Evolutionary conservation across 768 basidiomycete genomes (phyloP), one percentile per base, ranked within the genome.

Genomic region (Russula virescens): DNA sequence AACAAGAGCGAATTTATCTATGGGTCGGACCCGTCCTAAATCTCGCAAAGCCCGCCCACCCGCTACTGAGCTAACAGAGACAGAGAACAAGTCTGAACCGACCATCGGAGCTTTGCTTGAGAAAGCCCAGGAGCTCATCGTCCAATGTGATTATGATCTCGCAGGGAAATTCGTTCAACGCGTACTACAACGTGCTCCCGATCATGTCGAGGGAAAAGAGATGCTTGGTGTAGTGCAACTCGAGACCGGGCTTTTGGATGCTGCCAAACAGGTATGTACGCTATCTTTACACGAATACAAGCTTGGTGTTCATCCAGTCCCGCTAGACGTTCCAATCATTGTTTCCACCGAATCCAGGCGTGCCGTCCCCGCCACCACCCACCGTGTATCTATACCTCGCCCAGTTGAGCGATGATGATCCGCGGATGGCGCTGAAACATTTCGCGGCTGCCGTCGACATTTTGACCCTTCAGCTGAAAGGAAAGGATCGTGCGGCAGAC

Each of bases 361-460:
- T 85, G 19, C 81, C 86, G 40, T 72, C 79, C 19, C 75, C 81
- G 46, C 83, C 91, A 1, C 79, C 84, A 0, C 82, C 91, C 9
- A 89, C 91, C 35, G 91, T 89, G 13, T 83, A 94, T 75, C 79
- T 95, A 0, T 94, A 95, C 73, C 87, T 97, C 25, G 94, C 93
- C 0, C 94, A 97, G 71, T 76, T 93, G 19, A 83, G 79, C 53
- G 89, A 91, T 31, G 83, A 86, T 11, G 87, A 94, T 58, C 90
- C 94, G 5, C 80, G 81, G 53, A 71, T 77, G 47, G 90, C 92
- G 2, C 74, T 96, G 21, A 75, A 81, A 45, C 84, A 93, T 69
- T 97, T 92, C 71, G 83, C 87, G 70, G 79, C 86, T n/a, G 92
- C 91, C 11, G 82, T 92, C 55, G 85, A 88, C 68, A 80, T 89